Base-by-base conservation (phyloP, 2,329 filamentous ascomycete species). In the Aschersonia sp. region DNA sequence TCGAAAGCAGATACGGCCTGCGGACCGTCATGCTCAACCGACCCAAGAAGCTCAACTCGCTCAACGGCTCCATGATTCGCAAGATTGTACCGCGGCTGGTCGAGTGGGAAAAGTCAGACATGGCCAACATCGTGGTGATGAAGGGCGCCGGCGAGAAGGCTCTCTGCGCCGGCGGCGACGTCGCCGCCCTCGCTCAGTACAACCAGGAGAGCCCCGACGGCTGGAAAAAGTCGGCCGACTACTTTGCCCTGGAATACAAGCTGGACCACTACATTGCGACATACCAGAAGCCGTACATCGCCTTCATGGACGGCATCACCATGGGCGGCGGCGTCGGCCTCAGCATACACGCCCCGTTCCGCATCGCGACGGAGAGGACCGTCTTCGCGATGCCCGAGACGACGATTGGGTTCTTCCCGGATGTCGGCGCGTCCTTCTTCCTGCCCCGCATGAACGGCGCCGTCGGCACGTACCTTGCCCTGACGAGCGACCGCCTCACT, bases 361-460 rank as follows among this genome's bases (percentile, higher is more conserved):
- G 92, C 51, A 94, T 98, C 61, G 92, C 92, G 39, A 98, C 92
- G 3, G 92, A 98, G 68, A 84, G 83, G 61, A 98, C 92, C 5
- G 69, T 94, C 44, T 97, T 98, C 59, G 89, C 94, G 56, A 98
- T 98, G 92, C 92, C 92, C 32, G 92, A 98, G 70, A 98, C 92
- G 4, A 94, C 81, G 7, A 98, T 98, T 60, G 92, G 92, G 40
- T 95, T 97, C 73, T 98, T 98, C 74, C 92, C 94, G 6, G 94
- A 98, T 59, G 92, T 98, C 45, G 92, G 92, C 51, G 94, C 84
- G 32, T 94, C 87, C 9, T 98, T 97, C 72, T 97, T 97, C 73
- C 73, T 98, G 47, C 87, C 92, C 12, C 77, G 88, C 52, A 81
- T 98, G 73, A 81, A 94, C 57, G 92, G 92, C 45, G 72, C 81